Conservation (phyloP, 345 rosid genomes). For the Sonneratia alba region DNA sequence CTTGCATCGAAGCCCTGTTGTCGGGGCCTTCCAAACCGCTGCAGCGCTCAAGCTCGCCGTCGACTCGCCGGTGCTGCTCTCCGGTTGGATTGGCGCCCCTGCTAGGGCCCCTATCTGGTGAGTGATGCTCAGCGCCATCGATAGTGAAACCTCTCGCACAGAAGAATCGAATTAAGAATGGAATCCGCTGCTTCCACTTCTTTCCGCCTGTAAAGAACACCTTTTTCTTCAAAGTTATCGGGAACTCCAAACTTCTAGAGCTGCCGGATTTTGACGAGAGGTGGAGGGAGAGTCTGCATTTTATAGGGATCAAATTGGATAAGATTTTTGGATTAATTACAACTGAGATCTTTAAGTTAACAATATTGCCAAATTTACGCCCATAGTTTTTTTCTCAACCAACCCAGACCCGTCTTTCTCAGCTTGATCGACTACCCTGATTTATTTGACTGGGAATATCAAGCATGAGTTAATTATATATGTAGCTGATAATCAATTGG, state of each 20-base stretch:
- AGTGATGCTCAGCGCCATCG: constrained; percentile 62
- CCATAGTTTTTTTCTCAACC: not conserved
- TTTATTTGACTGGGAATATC: too few relatives aligned
- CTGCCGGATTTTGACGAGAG: constrained; percentile 3
- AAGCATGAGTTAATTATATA: too few relatives aligned
- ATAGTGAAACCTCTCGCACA: not conserved
- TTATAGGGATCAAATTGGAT: constrained; percentile 4
- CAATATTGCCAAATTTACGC: not conserved
- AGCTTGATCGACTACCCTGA: too few relatives aligned
- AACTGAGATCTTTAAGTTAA: not conserved
- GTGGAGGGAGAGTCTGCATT: not conserved
- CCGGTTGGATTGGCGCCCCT: constrained; percentile 37
- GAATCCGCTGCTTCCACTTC: not conserved
- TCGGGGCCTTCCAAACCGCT: constrained; percentile 39
- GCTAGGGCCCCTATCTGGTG: constrained; percentile 65
- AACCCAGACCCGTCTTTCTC: too few relatives aligned
- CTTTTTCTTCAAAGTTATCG: not conserved
- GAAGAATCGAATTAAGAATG: not conserved
- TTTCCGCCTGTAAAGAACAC: not conserved
- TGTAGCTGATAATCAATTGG: too few relatives aligned
- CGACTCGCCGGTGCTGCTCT: constrained; percentile 25
- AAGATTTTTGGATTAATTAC: not conserved
- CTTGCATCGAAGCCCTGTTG: constrained; percentile 23
- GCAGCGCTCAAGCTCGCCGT: constrained; percentile 39
- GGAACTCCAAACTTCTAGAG: not conserved